Percentiles rank a stretch among this genome's conserved stretches.
phyloP scores from a whole-genome alignment of 805 yeast genomes.

The Candida ipomoeae region DNA sequence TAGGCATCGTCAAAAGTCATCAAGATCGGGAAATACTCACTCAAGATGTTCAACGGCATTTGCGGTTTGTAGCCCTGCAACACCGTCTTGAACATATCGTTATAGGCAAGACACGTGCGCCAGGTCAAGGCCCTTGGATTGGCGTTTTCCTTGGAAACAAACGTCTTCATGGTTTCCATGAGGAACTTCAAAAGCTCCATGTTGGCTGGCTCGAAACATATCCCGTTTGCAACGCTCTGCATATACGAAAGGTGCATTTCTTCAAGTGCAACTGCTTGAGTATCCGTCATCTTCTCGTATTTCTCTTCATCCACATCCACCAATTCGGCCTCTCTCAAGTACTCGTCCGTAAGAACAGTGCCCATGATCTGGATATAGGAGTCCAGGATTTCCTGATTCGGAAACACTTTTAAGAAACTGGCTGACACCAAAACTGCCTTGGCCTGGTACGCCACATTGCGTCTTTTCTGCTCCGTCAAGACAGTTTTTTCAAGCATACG shows the following conservation, averaged over 20 bases:
- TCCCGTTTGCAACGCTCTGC: conserved; percentile 23
- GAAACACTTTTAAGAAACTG: conserved; percentile 40
- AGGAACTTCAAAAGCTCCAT: conserved; percentile 26
- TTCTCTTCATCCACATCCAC: conserved; percentile 25
- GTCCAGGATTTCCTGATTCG: conserved; percentile 30
- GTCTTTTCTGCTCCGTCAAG: conserved; percentile 58
- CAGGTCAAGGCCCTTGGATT: conserved; percentile 38
- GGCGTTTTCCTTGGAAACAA: conserved; percentile 15
- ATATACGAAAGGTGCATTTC: conserved; percentile 39
- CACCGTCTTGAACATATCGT: conserved; percentile 33
- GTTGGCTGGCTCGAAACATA: conserved; percentile 10
- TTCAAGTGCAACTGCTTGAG: conserved; percentile 34
- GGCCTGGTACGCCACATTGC: conserved; percentile 60
- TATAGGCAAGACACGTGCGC: conserved; percentile 51
- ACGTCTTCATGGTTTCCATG: conserved; percentile 18
- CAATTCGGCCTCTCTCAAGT: conserved; percentile 26
- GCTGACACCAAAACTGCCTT: conserved; percentile 54
- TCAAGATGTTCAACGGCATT: conserved; percentile 4
- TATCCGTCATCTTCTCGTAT: conserved; percentile 11
- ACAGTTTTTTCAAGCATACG: conserved; percentile 43
- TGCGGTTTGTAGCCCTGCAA: conserved; percentile 3
- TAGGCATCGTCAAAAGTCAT: conserved; percentile 11
- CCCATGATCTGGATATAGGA: conserved; percentile 36
- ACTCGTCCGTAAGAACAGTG: conserved; percentile 35
- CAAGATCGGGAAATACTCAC: conserved; percentile 17